Evolutionary conservation across 805 yeast genomes (phyloP), one percentile per base, ranked within the genome.

Genomic region (Candida pini): DNA sequence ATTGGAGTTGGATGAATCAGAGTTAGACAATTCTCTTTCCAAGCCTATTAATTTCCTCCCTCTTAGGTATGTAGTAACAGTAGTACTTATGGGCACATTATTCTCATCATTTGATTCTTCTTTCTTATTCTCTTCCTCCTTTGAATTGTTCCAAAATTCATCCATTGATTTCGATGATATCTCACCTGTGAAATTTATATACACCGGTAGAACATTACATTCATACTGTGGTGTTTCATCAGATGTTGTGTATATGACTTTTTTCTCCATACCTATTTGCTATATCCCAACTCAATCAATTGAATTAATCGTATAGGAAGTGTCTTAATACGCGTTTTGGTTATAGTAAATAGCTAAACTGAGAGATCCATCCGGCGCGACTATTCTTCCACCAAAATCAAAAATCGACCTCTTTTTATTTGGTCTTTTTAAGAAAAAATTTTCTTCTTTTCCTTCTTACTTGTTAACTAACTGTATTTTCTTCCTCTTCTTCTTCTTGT

Each of bases 401-500:
- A n/a, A n/a, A n/a, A n/a, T n/a, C n/a, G n/a, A n/a, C n/a, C 13
- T 24, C 23, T 21, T 21, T 10, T 21, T 21, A 8, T 21, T 21
- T 10, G 8, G 8, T 8, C 9, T 21, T 8, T 8, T 10, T 20
- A 10, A 20, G 7, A 20, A 20, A 8, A 20, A 20, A 24, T n/a
- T n/a, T n/a, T n/a, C n/a, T 6, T 6, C 9, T n/a, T 14, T 20
- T 18, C 24, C 3, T 13, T 13, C 18, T 13, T 20, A 7, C 9
- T 13, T 24, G 21, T n/a, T 18, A 13, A 34, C 37, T n/a, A n/a
- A n/a, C n/a, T n/a, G n/a, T n/a, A n/a, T 31, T 13, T 27, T 9
- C 26, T 24, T 31, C 26, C 39, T 19, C 28, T 34, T 50, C 44
- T 36, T 62, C 62, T 63, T 42, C 60, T 38, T 44, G 43, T 16